A percentile compares a stretch with the other conserved stretches of the same genome.
Evolutionary conservation across 2,329 filamentous ascomycete species (phyloP).

Genomic region (Elsinoe ampelina): DNA sequence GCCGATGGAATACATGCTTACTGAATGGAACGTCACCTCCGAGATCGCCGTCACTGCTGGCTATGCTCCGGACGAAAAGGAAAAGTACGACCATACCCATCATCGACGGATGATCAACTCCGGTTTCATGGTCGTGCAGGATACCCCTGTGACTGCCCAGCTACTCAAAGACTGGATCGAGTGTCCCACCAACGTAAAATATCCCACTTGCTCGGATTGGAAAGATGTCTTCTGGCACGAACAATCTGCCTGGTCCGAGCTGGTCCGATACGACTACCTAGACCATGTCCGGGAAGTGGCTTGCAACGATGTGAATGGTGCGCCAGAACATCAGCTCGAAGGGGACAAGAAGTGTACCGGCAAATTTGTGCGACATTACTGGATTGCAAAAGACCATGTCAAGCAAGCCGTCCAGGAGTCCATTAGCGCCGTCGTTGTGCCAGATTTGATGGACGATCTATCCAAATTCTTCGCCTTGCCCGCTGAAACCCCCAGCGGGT

Average conservation of each 20-base stretch:
- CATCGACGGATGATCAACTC: conserved; percentile 36
- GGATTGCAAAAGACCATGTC: conserved; percentile 4
- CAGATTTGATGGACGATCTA: neutral
- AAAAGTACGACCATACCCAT: conserved; percentile 30
- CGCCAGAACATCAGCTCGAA: conserved; percentile 18
- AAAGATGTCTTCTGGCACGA: conserved; percentile 26
- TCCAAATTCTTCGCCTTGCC: neutral
- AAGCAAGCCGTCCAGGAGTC: conserved; percentile 3
- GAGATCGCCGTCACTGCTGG: conserved; percentile 32
- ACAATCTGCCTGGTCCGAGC: conserved; percentile 28
- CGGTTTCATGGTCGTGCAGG: conserved; percentile 37
- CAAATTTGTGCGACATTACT: conserved; percentile 29
- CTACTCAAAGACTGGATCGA: conserved; percentile 27
- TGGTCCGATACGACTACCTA: conserved; percentile 27
- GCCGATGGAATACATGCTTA: conserved; percentile 42
- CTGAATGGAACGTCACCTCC: conserved; percentile 35
- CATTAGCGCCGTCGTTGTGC: neutral
- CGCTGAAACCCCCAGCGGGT: neutral
- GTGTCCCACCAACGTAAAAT: conserved; percentile 27
- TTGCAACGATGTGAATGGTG: conserved; percentile 30
- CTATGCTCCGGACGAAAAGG: conserved; percentile 35
- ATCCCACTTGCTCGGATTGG: conserved; percentile 26
- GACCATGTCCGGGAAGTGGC: conserved; percentile 28
- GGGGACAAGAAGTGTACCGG: conserved; percentile 28
- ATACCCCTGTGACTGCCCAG: conserved; percentile 25